A percentile compares a stretch with the other conserved stretches of the same genome.
These are phyloP conservation scores for Ceriops zippeliana DNA, from an alignment of 345 rosid genomes.

Conservation along the genomic window DNA sequence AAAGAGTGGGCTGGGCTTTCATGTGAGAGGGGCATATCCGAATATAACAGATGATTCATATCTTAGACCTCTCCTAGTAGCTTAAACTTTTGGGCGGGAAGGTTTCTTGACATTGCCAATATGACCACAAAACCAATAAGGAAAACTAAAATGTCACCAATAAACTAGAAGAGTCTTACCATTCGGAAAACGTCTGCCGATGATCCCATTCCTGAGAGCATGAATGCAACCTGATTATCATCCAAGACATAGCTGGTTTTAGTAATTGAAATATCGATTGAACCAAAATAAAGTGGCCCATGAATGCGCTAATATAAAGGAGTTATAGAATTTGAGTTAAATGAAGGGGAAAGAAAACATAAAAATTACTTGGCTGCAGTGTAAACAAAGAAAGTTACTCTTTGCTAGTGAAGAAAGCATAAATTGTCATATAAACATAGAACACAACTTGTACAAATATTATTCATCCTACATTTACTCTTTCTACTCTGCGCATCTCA, in stretches of 20 bases:
- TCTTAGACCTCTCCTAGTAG: too few relatives aligned
- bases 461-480: constrained; percentile 68
- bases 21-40: too few relatives aligned
- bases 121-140: background rate
- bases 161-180: constrained; percentile 41
- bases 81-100: too few relatives aligned
- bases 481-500: constrained; percentile 93
- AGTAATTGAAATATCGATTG: background rate
- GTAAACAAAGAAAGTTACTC: too few relatives aligned
- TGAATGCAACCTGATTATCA: constrained; percentile 72
- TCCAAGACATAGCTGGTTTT: constrained; percentile 9
- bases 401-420: background rate
- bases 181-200: constrained; percentile 73
- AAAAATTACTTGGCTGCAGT: too few relatives aligned
- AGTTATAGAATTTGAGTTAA: too few relatives aligned
- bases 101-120: background rate
- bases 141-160: background rate
- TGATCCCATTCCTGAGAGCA: constrained; percentile 98
- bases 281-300: too few relatives aligned
- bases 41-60: too few relatives aligned
- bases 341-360: too few relatives aligned
- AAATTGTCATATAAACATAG: background rate
- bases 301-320: too few relatives aligned
- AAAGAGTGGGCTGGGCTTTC: too few relatives aligned
- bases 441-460: constrained; percentile 12